Evolutionary conservation across 768 basidiomycete species (phyloP), one percentile per base, ranked within the genome.

Genomic region (Dictyophora rubrovolvata): DNA sequence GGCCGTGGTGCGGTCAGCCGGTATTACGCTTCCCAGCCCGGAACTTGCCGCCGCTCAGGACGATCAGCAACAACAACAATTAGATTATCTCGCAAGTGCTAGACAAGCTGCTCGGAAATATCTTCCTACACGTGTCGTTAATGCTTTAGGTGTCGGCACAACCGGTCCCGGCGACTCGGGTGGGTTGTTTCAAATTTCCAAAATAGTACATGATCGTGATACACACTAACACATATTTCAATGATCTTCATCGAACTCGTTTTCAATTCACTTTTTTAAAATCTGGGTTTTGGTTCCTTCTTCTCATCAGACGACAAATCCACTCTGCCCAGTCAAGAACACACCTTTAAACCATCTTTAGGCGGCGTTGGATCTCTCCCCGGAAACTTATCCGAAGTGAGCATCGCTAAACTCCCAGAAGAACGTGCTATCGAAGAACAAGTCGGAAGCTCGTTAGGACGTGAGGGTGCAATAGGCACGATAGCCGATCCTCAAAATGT

Each of bases 341-440:
- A 14, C 50, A 51, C 50, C 3, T 51, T 34, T 20, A 12, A 51
- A 16, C 50, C 50, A 51, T 22, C 50, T 51, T 16, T 4, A 51
- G 70, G 66, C 8, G 82, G 80, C n/a, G 75, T 77, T 1, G 79
- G 79, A 11, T 73, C 78, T 0, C 72, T 82, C 14, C 79, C 80
- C 0, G 81, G 80, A 12, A 69, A 67, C 23, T 56, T 67, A 10
- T 72, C 70, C 20, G 81, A 82, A 62, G 65, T 70, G 10, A 74
- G 71, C 5, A 77, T 82, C 11, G 77, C 78, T 5, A 70, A 73
- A 47, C 67, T 80, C 1, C 82, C 81, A 2, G 76, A 80, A 14
- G 79, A 82, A 55, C 71, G 76, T n/a, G 33, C 48, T 21, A 2
- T 51, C 21, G 50, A 51, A 20, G 14, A 14, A 16, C 21, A 51